Base-by-base conservation (phyloP, 176 grass and related monocot genomes). In the Cocos nucifera region DNA sequence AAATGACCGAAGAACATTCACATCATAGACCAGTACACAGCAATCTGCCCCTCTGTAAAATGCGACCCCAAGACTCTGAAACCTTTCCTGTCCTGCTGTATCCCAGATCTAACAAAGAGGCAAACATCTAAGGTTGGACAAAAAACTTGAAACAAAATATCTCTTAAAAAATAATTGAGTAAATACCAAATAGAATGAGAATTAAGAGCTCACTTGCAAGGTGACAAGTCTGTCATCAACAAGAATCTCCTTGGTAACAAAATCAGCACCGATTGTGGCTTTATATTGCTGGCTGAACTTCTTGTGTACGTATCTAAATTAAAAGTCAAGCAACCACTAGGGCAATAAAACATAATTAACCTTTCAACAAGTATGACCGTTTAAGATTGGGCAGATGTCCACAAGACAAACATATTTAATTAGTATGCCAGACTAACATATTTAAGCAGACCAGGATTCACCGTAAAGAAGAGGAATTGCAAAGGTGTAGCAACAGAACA, bases 281-380 rank as follows among this genome's bases (percentile, higher is more conserved):
- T 98, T 98, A 53, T 98, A 92, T 59, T 92, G 93, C 69, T 98
- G 93, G 30, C 81, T 92, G 60, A 98, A 98, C 69, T 98, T 98
- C 56, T 98, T 98, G 69, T 80, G 73, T 56, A 92, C 93, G 17
- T 98, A 98, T 83, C 87, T 98, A 77, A 51, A 48, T 10, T 35
- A 39, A 26, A 52, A 75, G 66, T 84, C 57, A 82, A 62, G 53
- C 25, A 72, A 65, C 78, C 19, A 50, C 5, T 62, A 58, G 6
- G 7, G 32, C 22, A 0, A 2, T 22, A 29, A 54, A 19, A 73
- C 14, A 19, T 25, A 7, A 44, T 44, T 44, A 44, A 44, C 14
- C 9, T 44, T 44, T 14, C 35, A 14, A 12, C 35, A 44, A 12
- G 10, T 44, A 44, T 44, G 35, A 44, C 8, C 35, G 10, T 10